Evolutionary conservation across 2,329 filamentous ascomycete species (phyloP), one percentile per base, ranked within the genome.

Genomic region (Acrodontium crateriforme): DNA sequence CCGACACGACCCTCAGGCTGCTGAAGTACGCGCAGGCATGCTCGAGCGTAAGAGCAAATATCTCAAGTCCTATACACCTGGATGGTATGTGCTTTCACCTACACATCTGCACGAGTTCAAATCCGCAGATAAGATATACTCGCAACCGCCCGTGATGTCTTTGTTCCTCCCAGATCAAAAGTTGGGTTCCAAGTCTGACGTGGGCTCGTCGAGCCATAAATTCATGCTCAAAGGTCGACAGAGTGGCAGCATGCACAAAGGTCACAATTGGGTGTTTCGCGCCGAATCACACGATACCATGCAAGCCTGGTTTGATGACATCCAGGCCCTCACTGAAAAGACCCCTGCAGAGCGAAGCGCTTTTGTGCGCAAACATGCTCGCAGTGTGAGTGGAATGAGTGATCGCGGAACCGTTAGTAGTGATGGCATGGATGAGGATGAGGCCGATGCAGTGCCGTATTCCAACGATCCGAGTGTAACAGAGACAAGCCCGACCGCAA

Each of bases 61-160:
- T 49, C 62, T 98, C 36, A 95, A 94, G 63, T 94, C 85, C 53
- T 94, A 94, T 54, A 89, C 85, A 6, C 80, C 84, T 15, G 87
- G 87, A 49, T 95, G 87, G 85, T 94, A 94, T 55, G 84, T 95
- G 25, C 64, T 98, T 42, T 93, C 89, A 44, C 82, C 89, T 10
- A 95, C 89, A 31, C 89, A 98, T 57, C 69, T 98, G 13, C 89
- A 98, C 60, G 89, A 98, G 58, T 98, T 95, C 69, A 94, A 93
- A 54, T 93, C 84, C n/a, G 83, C 84, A 41, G 87, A 95, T 58
- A 85, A 87, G 53, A 78, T 76, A 38, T 66, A 67, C 44, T 67
- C 71, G 34, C 82, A 89, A 55, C 77, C 80, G 20, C 89, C 89
- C 1, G 73, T 95, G 50, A 94, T 98, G 87, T 95, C 89, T 22